Base-by-base conservation (phyloP, 1,284 basidiomycete genomes). In the Apiotrichum domesticum region DNA sequence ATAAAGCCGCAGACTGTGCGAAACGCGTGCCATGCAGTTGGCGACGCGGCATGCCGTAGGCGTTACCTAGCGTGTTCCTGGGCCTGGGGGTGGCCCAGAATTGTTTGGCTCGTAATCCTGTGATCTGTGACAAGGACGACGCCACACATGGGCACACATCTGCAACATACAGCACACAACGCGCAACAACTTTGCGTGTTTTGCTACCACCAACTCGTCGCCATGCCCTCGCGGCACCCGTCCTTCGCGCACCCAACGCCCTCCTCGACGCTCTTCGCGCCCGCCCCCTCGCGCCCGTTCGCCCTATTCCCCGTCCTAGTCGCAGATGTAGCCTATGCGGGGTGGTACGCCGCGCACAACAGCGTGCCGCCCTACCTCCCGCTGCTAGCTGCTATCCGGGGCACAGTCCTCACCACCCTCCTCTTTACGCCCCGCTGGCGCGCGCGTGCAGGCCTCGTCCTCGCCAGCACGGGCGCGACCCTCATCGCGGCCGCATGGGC, bases 401-500 rank as follows among this genome's bases (percentile, higher is more conserved):
- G 35, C 3, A n/a, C 13, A 8, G 35, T 46, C 3, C 52, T 60
- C 9, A 14, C n/a, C 2, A 35, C 44, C n/a, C 7, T 37, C 15
- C 35, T 60, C 29, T 33, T 35, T 5, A 40, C 13, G 2, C 3
- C 13, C 15, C 51, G 58, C 4, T 60, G 58, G 58, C 47, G 54
- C n/a, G 35, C 43, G 45, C 55, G 52, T 21, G 55, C 52, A 14
- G 48, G 50, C n/a, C 48, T 32, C 29, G 21, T 56, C 29, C n/a
- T 60, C 9, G 54, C 51, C 6, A 35, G 40, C 7, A 13, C 35
- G 6, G 58, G 52, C 8, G 58, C 52, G 6, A 56, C 48, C 3
- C 48, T 60, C 3, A 35, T 56, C 15, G 52, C 45, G 4, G 50
- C 46, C 32, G 29, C 35, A 3, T 60, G 55, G 55, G 49, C 56